These are phyloP conservation scores for Tylopilus felleus DNA, from an alignment of 768 basidiomycete species.

Conservation along the genomic window DNA sequence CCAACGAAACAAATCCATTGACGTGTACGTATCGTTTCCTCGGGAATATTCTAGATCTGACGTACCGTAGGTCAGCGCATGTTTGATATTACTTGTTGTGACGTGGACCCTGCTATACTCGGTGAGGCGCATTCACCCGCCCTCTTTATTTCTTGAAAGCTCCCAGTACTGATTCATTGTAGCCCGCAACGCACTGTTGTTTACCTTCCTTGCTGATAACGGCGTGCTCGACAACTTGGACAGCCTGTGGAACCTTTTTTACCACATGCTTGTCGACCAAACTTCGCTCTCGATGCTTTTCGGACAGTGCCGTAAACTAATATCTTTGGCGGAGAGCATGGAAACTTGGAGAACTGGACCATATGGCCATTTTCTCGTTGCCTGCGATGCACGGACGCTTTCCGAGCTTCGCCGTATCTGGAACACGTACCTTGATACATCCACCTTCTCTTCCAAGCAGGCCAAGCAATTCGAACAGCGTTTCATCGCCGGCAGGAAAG, in stretches of 20 bases:
- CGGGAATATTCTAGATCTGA: not conserved
- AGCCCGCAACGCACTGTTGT: constrained; percentile 29
- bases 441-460: constrained; percentile 3
- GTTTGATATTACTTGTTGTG: constrained; percentile 30
- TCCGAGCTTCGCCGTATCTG: constrained; percentile 18
- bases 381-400: constrained; percentile 22
- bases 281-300: constrained; percentile 15
- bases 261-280: constrained; percentile 23
- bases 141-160: not conserved
- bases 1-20: constrained; percentile 7
- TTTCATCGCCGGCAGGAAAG: constrained; percentile 12
- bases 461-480: constrained; percentile 9
- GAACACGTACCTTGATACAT: constrained; percentile 16
- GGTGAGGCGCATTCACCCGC: constrained; percentile 10
- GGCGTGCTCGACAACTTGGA: constrained; percentile 8
- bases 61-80: constrained; percentile 7
- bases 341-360: constrained; percentile 25
- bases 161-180: not conserved
- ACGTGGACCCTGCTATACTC: constrained; percentile 26
- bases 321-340: constrained; percentile 12
- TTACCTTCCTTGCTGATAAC: constrained; percentile 25
- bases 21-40: constrained; percentile 3
- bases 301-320: constrained; percentile 27
- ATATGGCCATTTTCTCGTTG: constrained; percentile 22
- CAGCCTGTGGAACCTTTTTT: constrained; percentile 26